Percentiles rank a stretch among this genome's conserved stretches.
Conservation (phyloP, 2,329 filamentous ascomycete species). For the Juglanconis oblonga region DNA sequence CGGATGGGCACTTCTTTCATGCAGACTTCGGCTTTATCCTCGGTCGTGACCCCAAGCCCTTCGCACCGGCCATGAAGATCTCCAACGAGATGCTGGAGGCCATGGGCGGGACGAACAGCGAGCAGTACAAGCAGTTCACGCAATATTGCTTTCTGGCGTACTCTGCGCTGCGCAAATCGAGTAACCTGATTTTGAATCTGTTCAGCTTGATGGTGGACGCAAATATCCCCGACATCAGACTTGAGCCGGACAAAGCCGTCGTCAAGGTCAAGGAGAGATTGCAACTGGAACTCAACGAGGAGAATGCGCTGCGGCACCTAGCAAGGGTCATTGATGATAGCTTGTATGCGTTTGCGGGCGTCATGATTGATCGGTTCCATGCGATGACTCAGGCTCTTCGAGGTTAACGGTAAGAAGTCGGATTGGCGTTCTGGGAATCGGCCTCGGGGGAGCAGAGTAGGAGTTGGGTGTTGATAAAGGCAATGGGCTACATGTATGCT, state of each 20-base stretch:
- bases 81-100: constrained; percentile 98
- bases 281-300: constrained; percentile 85
- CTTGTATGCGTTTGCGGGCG: constrained; percentile 82
- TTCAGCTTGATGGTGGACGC: constrained; percentile 98
- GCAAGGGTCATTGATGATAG: constrained; percentile 89
- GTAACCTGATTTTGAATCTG: constrained; percentile 87
- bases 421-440: not conserved
- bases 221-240: constrained; percentile 90
- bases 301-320: constrained; percentile 85
- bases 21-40: constrained; percentile 98
- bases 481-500: not conserved
- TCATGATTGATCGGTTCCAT: constrained; percentile 92
- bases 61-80: constrained; percentile 94
- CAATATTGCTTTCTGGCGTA: constrained; percentile 96
- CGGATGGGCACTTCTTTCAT: constrained; percentile 94
- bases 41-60: constrained; percentile 93
- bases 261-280: constrained; percentile 94
- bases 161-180: constrained; percentile 83
- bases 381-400: constrained; percentile 90
- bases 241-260: constrained; percentile 91
- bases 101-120: constrained; percentile 82
- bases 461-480: not conserved
- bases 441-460: not conserved
- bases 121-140: constrained; percentile 85
- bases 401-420: constrained; percentile 44